These are phyloP conservation scores for Xanthoconium stramineum DNA, from an alignment of 768 basidiomycete species.

Conservation along the genomic window DNA sequence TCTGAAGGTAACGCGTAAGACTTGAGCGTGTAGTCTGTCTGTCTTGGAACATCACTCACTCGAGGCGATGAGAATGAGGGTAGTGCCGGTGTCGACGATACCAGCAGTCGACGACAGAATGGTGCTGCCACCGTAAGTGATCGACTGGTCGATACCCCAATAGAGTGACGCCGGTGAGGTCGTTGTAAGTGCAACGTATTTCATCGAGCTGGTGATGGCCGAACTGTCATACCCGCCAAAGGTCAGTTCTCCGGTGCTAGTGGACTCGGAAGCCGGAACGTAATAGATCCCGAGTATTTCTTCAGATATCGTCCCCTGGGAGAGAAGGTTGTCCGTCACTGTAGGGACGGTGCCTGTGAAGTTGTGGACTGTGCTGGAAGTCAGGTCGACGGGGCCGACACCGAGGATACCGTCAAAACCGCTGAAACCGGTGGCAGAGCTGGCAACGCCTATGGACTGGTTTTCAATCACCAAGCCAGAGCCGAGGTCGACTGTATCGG, in stretches of 20 bases:
- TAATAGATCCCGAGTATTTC: conserved; percentile 33
- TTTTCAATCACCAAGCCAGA: neutral
- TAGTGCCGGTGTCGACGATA: conserved; percentile 35
- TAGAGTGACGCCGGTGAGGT: conserved; percentile 22
- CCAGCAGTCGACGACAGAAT: conserved; percentile 26
- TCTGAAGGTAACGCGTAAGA: no score
- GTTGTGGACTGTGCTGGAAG: conserved; percentile 17
- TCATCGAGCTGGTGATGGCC: conserved; percentile 8
- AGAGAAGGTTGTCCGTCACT: conserved; percentile 33
- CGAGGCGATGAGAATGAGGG: conserved; percentile 19
- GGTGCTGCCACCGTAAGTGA: conserved; percentile 23
- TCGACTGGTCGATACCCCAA: conserved; percentile 36
- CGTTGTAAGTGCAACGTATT: conserved; percentile 23
- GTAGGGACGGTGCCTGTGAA: conserved; percentile 26
- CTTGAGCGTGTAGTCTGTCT: no score
- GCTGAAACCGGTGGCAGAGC: neutral
- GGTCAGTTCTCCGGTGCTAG: conserved; percentile 21
- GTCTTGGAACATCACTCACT: conserved; percentile 21
- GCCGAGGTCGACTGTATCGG: conserved; percentile 1
- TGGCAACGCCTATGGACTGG: conserved; percentile 19
- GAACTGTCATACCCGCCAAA: conserved; percentile 24
- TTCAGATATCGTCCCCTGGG: conserved; percentile 24
- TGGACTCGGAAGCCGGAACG: conserved; percentile 15
- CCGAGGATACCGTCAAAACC: neutral
- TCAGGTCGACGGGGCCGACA: conserved; percentile 4